Evolutionary conservation across 305 asterid genomes (phyloP).

Genomic region (Caryopteris hybrid): DNA sequence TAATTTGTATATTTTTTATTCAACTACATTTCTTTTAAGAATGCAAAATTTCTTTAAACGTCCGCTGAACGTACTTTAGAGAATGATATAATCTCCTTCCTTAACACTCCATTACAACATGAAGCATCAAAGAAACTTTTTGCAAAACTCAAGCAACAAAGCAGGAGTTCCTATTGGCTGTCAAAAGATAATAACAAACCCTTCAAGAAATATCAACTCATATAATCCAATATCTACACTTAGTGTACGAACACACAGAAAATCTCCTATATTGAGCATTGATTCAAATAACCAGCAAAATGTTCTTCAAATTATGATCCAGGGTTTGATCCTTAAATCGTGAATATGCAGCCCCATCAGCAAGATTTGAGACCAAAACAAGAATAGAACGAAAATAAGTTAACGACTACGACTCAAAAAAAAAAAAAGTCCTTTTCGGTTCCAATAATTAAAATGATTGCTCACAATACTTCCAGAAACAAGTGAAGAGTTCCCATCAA

Average conservation of each 20-base stretch:
- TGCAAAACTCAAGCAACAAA: neutral
- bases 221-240: neutral
- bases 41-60: neutral
- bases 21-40: neutral
- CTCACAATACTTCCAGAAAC: neutral
- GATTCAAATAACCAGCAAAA: neutral
- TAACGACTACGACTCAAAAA: neutral
- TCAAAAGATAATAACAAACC: neutral
- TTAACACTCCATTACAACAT: neutral
- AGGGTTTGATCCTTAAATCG: neutral
- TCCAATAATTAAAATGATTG: conserved; percentile 2
- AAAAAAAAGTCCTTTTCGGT: too few species aligned
- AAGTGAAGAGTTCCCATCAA: neutral
- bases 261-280: neutral
- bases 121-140: neutral
- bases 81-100: neutral
- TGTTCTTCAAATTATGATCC: conserved; percentile 5
- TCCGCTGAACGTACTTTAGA: neutral
- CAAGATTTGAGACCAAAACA: conserved; percentile 1
- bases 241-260: neutral
- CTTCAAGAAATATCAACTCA: neutral
- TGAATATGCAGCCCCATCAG: neutral
- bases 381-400: too few species aligned
- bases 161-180: neutral
- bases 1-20: neutral